Evolutionary conservation across 331 rosid species (phyloP).

Genomic region (Ulmus americana): DNA sequence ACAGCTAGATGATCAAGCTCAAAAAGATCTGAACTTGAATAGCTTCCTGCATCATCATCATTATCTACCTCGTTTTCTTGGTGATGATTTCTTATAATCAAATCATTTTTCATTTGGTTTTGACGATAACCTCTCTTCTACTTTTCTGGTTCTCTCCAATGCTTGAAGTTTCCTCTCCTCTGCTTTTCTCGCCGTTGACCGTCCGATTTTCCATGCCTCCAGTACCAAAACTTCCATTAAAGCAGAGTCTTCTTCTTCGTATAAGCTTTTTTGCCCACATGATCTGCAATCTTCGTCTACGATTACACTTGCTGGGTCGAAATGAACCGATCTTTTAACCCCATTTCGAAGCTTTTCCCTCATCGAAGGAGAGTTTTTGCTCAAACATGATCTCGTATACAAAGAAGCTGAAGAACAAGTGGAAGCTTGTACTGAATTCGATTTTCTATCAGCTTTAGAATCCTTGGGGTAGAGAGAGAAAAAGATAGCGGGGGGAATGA

Average conservation of each 20-base stretch:
- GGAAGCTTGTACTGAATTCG: slow-evolving; percentile 26
- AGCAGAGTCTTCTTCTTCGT: slow-evolving; percentile 32
- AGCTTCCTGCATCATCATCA: slow-evolving; percentile 55
- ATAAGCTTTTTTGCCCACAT: slow-evolving; percentile 51
- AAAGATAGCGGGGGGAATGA: too few relatives aligned
- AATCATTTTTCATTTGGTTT: slow-evolving; percentile 33
- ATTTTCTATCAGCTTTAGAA: slow-evolving; percentile 26
- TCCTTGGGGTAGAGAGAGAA: too few relatives aligned
- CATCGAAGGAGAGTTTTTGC: slow-evolving; percentile 51
- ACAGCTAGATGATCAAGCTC: slow-evolving; percentile 72
- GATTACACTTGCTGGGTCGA: slow-evolving; percentile 70
- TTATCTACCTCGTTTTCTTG: slow-evolving; percentile 17
- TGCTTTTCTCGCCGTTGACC: slow-evolving; percentile 23
- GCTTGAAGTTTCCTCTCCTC: slow-evolving; percentile 13
- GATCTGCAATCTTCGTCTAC: slow-evolving; percentile 58
- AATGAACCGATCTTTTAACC: slow-evolving; percentile 59
- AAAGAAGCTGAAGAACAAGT: slow-evolving; percentile 78
- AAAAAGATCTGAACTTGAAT: slow-evolving; percentile 91
- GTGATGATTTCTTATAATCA: slow-evolving; percentile 18
- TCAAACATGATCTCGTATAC: slow-evolving; percentile 70
- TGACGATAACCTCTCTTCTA: slow-evolving; percentile 46
- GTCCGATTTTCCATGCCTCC: slow-evolving; percentile 55
- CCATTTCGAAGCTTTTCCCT: slow-evolving; percentile 43
- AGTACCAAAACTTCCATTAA: slow-evolving; percentile 36
- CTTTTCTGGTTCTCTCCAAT: slow-evolving; percentile 29